Conservation (phyloP, 352 stramenopile genomes). For the Globisporangium lucens region DNA sequence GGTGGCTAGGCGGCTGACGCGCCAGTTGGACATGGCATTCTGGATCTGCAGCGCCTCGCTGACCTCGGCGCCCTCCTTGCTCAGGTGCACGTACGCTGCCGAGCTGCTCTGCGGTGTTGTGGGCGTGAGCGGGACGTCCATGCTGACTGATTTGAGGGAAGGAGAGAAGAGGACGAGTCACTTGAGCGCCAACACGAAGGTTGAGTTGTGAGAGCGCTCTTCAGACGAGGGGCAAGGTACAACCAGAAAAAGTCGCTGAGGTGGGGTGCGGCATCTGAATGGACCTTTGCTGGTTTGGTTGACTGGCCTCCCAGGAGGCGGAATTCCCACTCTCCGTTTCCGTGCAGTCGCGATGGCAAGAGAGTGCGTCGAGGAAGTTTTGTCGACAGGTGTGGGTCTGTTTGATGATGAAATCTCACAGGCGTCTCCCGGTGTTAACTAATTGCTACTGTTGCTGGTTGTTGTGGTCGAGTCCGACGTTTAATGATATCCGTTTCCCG, state of each 20-base stretch:
- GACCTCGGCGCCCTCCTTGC: background rate
- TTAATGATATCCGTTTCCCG: too few relatives aligned
- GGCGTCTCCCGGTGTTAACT: too few relatives aligned
- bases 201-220: slow-evolving; percentile 1
- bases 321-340: background rate
- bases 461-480: too few relatives aligned
- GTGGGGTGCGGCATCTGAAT: background rate
- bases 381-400: too few relatives aligned
- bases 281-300: background rate
- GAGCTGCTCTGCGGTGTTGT: background rate
- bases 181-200: slow-evolving; percentile 1
- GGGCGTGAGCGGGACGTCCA: background rate
- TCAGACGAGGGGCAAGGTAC: background rate
- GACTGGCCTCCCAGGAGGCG: background rate
- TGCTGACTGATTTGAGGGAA: background rate
- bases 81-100: background rate
- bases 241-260: background rate
- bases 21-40: slow-evolving; percentile 29
- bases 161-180: background rate
- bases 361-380: too few relatives aligned
- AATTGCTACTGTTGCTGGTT: too few relatives aligned
- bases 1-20: slow-evolving; percentile 18
- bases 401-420: too few relatives aligned
- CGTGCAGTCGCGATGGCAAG: background rate
- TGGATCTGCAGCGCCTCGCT: slow-evolving; percentile 17